Evolutionary conservation across 306 rosid species (phyloP).

Genomic region (Arachis stenosperma): DNA sequence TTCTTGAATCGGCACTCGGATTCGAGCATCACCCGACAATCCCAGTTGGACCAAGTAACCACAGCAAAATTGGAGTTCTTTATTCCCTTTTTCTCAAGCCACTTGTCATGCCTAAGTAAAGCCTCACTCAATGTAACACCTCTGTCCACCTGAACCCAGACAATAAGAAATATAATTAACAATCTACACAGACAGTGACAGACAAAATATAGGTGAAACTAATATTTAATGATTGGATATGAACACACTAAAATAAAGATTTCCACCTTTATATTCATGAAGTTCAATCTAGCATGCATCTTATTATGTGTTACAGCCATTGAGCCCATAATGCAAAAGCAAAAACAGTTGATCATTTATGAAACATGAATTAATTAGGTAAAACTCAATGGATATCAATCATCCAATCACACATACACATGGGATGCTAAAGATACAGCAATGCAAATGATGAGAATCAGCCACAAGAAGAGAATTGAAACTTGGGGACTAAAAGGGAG

Average conservation of each 20-base stretch:
- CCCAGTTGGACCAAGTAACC: constrained; percentile 98
- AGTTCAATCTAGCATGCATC: constrained; percentile 19
- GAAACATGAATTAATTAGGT: constrained; percentile 7
- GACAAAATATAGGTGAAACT: constrained; percentile 1
- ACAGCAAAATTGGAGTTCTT: constrained; percentile 87
- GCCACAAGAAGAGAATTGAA: constrained; percentile 8
- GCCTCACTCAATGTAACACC: constrained; percentile 90
- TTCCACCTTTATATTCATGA: constrained; percentile 16
- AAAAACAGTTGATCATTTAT: constrained; percentile 17
- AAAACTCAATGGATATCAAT: constrained; percentile 26
- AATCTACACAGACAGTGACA: constrained; percentile 19
- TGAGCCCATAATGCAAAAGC: neutral
- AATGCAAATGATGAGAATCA: constrained; percentile 19
- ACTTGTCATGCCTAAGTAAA: constrained; percentile 90
- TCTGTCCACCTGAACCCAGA: constrained; percentile 77
- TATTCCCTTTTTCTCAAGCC: constrained; percentile 95
- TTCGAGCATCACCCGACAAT: constrained; percentile 91
- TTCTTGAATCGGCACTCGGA: constrained; percentile 95
- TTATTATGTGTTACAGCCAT: constrained; percentile 7
- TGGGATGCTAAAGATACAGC: neutral
- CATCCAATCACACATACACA: neutral
- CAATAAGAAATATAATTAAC: constrained; percentile 32
- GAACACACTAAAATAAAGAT: constrained; percentile 9
- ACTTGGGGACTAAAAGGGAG: constrained; percentile 17
- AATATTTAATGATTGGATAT: constrained; percentile 25